A percentile compares a stretch with the other conserved stretches of the same genome.
Conservation (phyloP, 2,329 filamentous ascomycete species). For the Magnaporthiopsis poae region DNA sequence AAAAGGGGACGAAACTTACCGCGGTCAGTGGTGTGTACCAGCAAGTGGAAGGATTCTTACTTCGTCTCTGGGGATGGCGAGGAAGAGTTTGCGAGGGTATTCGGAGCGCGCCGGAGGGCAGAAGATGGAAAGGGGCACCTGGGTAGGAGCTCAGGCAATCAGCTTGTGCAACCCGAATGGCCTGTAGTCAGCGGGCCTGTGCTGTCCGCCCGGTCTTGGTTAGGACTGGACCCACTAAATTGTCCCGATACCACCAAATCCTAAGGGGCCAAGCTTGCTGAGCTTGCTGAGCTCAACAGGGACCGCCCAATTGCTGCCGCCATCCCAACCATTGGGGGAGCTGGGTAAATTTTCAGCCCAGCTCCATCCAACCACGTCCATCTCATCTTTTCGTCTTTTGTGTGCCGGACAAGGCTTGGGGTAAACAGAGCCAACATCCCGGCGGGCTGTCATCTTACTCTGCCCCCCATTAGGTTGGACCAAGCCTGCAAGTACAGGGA, state of each 20-base stretch:
- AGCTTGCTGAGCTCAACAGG: constrained; percentile 1
- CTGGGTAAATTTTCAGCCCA: constrained; percentile 3
- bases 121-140: neutral
- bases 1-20: neutral
- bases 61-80: neutral
- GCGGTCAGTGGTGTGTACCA: neutral
- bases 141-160: too few species aligned
- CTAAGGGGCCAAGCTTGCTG: neutral
- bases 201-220: neutral
- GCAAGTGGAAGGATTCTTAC: neutral
- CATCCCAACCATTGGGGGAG: constrained; percentile 7
- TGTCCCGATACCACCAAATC: neutral
- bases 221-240: neutral
- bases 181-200: neutral
- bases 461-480: neutral
- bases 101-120: neutral
- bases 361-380: neutral
- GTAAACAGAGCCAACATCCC: neutral
- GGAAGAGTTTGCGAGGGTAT: neutral
- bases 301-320: neutral
- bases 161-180: neutral
- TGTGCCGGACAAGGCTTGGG: constrained; percentile 3
- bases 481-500: too few species aligned
- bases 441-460: neutral
- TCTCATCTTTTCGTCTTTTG: neutral